Evolutionary conservation across 352 stramenopile species (phyloP), one percentile per base, ranked within the genome.

Genomic region (Phytophthora fragariaefolia): DNA sequence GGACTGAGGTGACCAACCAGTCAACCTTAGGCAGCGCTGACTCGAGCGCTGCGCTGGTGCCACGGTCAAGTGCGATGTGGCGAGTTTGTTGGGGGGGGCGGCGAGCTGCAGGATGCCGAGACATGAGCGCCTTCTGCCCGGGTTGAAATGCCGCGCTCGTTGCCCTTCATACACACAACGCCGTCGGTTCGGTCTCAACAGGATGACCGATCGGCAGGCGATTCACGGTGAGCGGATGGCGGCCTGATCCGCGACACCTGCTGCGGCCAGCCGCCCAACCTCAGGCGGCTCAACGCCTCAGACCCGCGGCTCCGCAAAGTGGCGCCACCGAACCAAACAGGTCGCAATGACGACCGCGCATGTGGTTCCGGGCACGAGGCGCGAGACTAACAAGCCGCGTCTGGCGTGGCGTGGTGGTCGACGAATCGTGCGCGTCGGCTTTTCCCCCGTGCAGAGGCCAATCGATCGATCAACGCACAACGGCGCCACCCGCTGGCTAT

Each of bases 111-210:
- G 12, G 22, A 50, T 65, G 27, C 24, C 27, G 43, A 63, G 55
- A 65, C 46, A 65, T 59, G 55, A 53, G 28, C 47, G 47, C 36
- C 50, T 66, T 68, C 60, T 49, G 63, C 20, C 46, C 30, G 47
- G 27, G 63, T 70, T 60, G 34, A 64, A 69, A 69, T 65, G 27
- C 55, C 45, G 8, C 40, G 2, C n/a, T 7, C 22, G 22, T 48
- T 71, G 45, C 57, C 48, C 18, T 57, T 45, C 57, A 63, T 60
- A 56, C 20, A 5, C 51, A 62, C 59, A 52, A 61, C 50, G 38
- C 7, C 27, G 22, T 50, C 49, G 56, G 54, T 70, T 50, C 49
- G 56, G 54, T 70, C 62, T 70, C 62, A 65, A 65, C 54, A 69
- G 23, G 53, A 68, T 68, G 60, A 45, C 36, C 17, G 40, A 23